Percentiles rank a stretch among this genome's conserved stretches.
These are phyloP conservation scores for Tolypocladium ovalisporum DNA, from an alignment of 2,329 filamentous ascomycete genomes.

Conservation along the genomic window DNA sequence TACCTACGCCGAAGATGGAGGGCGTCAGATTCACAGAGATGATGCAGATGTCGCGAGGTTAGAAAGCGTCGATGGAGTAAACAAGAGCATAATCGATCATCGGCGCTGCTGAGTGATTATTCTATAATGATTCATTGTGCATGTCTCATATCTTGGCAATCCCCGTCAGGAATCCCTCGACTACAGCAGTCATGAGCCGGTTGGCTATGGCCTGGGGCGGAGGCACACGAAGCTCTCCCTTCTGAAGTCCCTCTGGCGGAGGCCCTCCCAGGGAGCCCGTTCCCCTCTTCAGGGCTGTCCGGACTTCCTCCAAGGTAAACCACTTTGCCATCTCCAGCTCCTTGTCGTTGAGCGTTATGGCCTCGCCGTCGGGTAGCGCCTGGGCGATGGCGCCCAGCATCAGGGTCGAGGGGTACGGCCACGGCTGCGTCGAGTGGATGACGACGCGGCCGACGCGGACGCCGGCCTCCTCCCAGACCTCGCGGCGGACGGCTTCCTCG, in stretches of 20 bases:
- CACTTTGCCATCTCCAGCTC: constrained; percentile 86
- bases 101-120: neutral
- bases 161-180: constrained; percentile 57
- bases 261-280: constrained; percentile 54
- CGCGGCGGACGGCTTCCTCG: constrained; percentile 72
- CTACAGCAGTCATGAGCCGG: constrained; percentile 70
- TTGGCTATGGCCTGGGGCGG: constrained; percentile 87
- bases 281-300: constrained; percentile 58
- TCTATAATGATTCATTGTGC: neutral
- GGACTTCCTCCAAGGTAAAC: constrained; percentile 73
- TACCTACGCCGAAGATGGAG: constrained; percentile 28
- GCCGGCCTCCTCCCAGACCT: constrained; percentile 80
- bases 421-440: constrained; percentile 75
- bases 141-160: constrained; percentile 36
- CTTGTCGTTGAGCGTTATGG: constrained; percentile 75
- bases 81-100: neutral
- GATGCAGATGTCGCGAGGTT: constrained; percentile 6
- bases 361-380: constrained; percentile 60
- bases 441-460: constrained; percentile 67
- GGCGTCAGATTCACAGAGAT: constrained; percentile 27
- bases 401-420: constrained; percentile 75
- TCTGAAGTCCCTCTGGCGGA: constrained; percentile 56
- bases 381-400: constrained; percentile 88
- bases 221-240: constrained; percentile 70
- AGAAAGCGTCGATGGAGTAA: constrained; percentile 2